A percentile compares a stretch with the other conserved stretches of the same genome.
phyloP scores from a whole-genome alignment of 768 basidiomycete species.

The Macrolepiota albuminosa region DNA sequence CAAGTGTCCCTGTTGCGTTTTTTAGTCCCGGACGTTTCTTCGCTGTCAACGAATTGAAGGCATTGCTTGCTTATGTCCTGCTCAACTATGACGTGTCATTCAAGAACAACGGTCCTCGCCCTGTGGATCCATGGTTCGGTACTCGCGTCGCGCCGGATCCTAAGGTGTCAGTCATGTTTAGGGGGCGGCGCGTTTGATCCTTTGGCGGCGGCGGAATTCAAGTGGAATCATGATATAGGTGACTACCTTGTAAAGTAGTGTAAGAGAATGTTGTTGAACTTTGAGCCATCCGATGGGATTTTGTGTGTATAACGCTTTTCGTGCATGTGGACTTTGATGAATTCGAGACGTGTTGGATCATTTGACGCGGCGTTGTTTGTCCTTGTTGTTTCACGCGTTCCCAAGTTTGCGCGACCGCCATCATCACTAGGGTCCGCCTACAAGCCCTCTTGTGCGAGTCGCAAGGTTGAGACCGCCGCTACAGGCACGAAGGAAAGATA shows the following conservation, averaged over 20 bases:
- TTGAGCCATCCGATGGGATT: neutral
- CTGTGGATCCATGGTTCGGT: constrained; percentile 10
- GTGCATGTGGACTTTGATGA: neutral
- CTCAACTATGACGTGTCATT: constrained; percentile 36
- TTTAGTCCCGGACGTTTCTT: constrained; percentile 42
- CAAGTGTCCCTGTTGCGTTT: neutral
- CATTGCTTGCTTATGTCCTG: constrained; percentile 33
- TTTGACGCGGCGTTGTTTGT: constrained; percentile 22
- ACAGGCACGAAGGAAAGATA: neutral
- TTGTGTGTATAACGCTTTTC: neutral
- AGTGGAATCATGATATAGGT: neutral
- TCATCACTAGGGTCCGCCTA: constrained; percentile 9
- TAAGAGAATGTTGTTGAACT: neutral
- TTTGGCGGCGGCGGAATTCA: neutral
- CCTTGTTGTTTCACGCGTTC: constrained; percentile 39
- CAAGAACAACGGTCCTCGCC: constrained; percentile 19
- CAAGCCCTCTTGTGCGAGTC: constrained; percentile 3
- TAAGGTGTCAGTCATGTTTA: constrained; percentile 32
- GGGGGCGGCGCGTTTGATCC: constrained; percentile 13
- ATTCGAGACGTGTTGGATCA: neutral
- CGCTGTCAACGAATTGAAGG: constrained; percentile 39
- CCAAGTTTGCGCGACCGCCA: constrained; percentile 23
- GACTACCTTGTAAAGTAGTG: neutral
- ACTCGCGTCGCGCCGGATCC: constrained; percentile 22
- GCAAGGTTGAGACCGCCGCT: neutral